Base-by-base conservation (phyloP, 805 yeast species). In the Candida dajiaensis region DNA sequence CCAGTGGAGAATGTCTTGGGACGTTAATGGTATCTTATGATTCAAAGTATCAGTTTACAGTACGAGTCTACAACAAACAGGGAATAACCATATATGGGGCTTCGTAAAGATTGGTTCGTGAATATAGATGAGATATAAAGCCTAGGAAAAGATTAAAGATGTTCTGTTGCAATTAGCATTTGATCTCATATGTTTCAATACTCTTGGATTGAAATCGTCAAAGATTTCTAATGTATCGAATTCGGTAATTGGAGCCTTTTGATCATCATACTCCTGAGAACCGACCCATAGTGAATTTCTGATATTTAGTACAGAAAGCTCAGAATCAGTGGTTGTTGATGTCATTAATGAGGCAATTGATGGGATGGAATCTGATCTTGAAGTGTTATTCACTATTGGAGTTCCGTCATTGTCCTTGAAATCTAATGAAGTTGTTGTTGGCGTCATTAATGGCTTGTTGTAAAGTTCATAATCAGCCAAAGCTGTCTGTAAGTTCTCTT, bases 201-300 rank as follows among this genome's bases (percentile, higher is more conserved):
- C 40, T 43, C 8, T 25, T 42, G 6, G 50, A 38, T 12, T 45
- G 22, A 35, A 19, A 10, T 31, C 26, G 25, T 29, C 48, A 44
- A 33, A 28, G 23, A 16, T 39, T 38, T 19, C 43, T 47, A 22
- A 15, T 43, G 8, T 13, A 11, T 28, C 31, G 13, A 28, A 13
- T 28, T 13, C 31, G 3, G 31, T 13, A 40, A 13, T 13, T 28
- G n/a, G 13, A 4, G n/a, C 3, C 23, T 11, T n/a, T 12, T 28
- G 28, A 10, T 10, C 13, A 28, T 28, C 31, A 28, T 7, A 28
- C 13, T 28, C 31, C 13, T 28, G 31, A 28, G 12, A 28, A 28
- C 31, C 31, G n/a, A 28, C 31, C 31, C 31, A 28, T 28, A 28
- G n/a, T 4, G 31, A 28, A 13, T 28, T 28, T 28, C 31, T 28